Base-by-base conservation (phyloP, 768 basidiomycete genomes). In the Psilocybe cubensis region DNA sequence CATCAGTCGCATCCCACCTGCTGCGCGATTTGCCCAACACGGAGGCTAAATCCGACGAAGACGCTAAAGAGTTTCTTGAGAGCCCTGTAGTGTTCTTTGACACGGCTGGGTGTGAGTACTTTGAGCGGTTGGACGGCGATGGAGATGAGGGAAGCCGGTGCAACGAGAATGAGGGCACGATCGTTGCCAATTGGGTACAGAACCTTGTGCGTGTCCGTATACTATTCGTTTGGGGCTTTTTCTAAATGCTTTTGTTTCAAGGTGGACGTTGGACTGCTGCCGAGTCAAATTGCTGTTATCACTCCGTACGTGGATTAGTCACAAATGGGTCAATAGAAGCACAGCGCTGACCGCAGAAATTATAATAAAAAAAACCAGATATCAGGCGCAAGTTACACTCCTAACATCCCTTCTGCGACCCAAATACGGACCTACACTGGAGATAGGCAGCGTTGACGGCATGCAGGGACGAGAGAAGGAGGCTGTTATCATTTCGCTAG, bases 381-480 rank as follows among this genome's bases (percentile, higher is more conserved):
- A 99, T 72, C 94, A 97, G 76, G 92, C 95, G 0, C 97, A 99
- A 71, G 96, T 98, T 3, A 84, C 89, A 2, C 79, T 95, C 1
- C 77, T 98, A 35, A 84, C 92, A 0, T 86, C 89, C 0, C 75
- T 94, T 41, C 75, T 99, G 18, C 85, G 89, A 21, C 86, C 89
- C 0, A 68, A 75, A n/a, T 81, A 91, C 64, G 90, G 89, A 0
- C 70, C 77, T 0, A 75, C 76, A 23, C 80, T 98, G 0, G 95
- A 98, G 63, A 93, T 97, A 42, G 97, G 96, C 1, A 93, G 91
- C 0, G 95, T 98, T 1, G 97, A 98, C 67, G 94, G 95, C 0
- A 92, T 98, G 88, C 97, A 99, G 76, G 96, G 96, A 0, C 84
- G 97, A 47, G 96, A 99, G 70, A 94, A 94, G 63, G 94, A 98